A percentile compares a stretch with the other conserved stretches of the same genome.
Evolutionary conservation across 1,284 basidiomycete genomes (phyloP).

Genomic region (Irpex rosettiformis): DNA sequence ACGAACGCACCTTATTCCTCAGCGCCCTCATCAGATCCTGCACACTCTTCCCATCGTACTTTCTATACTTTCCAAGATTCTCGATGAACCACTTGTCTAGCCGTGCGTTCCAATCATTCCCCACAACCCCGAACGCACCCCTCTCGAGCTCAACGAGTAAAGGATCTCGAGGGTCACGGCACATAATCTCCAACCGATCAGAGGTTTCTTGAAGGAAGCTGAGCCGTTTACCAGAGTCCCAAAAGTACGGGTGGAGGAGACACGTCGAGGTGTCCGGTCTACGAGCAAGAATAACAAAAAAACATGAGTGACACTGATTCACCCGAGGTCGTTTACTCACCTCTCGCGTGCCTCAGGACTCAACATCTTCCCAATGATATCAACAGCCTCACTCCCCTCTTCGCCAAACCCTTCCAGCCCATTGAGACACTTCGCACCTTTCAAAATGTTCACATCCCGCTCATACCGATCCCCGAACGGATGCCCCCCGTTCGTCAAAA

Average conservation of each 20-base stretch:
- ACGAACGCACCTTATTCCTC: constrained; percentile 81
- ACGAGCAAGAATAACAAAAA: constrained; percentile 1
- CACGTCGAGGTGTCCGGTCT: constrained; percentile 88
- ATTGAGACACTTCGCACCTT: constrained; percentile 68
- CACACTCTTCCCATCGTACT: constrained; percentile 90
- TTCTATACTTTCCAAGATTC: constrained; percentile 93
- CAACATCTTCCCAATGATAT: constrained; percentile 78
- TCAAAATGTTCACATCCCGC: constrained; percentile 88
- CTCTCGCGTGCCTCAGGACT: constrained; percentile 69
- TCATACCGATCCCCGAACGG: constrained; percentile 91
- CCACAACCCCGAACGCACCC: constrained; percentile 66
- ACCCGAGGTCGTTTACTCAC: constrained; percentile 38
- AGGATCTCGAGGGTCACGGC: constrained; percentile 81
- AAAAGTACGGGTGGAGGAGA: constrained; percentile 95
- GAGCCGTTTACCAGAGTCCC: constrained; percentile 84
- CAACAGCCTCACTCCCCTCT: constrained; percentile 82
- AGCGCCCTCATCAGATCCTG: constrained; percentile 91
- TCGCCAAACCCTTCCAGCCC: constrained; percentile 82
- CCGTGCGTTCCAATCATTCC: constrained; percentile 83
- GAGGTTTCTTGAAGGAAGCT: constrained; percentile 96
- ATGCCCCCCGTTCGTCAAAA: constrained; percentile 83
- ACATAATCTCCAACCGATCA: constrained; percentile 98
- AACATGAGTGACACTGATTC: neutral
- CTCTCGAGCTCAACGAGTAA: constrained; percentile 77
- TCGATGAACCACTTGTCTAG: constrained; percentile 91